phyloP scores from a whole-genome alignment of 371 early-diverging fungal genomes.

The Mucor piriformis region DNA sequence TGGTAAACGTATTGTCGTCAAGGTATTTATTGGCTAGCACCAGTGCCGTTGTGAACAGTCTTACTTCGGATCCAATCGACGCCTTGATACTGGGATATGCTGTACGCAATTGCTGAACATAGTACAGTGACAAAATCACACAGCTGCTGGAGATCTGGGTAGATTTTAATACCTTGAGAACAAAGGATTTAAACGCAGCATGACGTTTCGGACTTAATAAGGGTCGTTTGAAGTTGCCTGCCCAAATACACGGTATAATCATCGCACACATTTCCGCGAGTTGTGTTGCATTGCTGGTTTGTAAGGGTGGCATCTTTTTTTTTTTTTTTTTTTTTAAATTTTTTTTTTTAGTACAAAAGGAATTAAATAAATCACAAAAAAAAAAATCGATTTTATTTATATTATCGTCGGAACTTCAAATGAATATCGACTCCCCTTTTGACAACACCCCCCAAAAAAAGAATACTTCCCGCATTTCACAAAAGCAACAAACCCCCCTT shows the following conservation, averaged over 20 bases:
- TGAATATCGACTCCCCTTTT: too few species aligned
- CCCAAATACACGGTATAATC: conserved; percentile 53
- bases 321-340: not conserved
- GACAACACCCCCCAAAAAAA: too few species aligned
- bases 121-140: conserved; percentile 42
- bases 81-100: conserved; percentile 46
- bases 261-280: conserved; percentile 51
- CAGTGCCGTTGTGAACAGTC: conserved; percentile 67
- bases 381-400: not conserved
- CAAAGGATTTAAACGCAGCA: conserved; percentile 46
- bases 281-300: conserved; percentile 33
- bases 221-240: conserved; percentile 23
- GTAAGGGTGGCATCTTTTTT: conserved; percentile 6
- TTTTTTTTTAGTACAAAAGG: not conserved
- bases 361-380: not conserved
- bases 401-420: too few species aligned
- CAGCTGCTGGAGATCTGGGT: conserved; percentile 53
- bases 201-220: conserved; percentile 38
- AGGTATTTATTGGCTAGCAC: conserved; percentile 69
- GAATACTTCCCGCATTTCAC: too few species aligned
- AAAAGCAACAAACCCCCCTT: too few species aligned
- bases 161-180: conserved; percentile 54
- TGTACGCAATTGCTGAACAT: conserved; percentile 41
- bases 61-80: conserved; percentile 62
- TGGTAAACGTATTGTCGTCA: conserved; percentile 74